phyloP scores from a whole-genome alignment of 208 protist species.

The Trypanosomatidae sp. region DNA sequence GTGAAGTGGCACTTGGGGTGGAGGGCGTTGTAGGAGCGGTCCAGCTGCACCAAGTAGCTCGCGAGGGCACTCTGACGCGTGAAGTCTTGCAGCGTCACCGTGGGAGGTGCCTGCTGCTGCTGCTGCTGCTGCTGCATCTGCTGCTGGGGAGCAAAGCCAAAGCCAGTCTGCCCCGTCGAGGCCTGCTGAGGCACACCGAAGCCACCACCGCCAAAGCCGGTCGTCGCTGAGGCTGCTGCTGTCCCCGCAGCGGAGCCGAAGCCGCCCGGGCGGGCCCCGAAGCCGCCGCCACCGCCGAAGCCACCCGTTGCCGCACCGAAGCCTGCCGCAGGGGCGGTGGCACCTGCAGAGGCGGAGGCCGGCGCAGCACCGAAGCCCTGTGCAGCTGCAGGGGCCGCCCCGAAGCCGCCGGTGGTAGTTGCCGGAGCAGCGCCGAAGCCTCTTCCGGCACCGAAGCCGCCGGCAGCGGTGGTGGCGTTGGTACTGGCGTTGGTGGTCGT shows the following conservation, averaged over 20 bases:
- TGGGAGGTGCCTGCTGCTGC: constrained; percentile 3
- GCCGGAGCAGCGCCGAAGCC: not conserved
- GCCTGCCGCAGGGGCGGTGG: not conserved
- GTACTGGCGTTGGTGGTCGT: constrained; percentile 6
- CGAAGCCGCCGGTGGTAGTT: not conserved
- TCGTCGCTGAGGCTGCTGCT: not conserved
- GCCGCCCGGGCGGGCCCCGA: too few species aligned
- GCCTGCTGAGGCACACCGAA: too few species aligned
- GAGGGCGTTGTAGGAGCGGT: constrained; percentile 70
- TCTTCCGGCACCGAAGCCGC: not conserved
- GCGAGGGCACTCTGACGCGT: constrained; percentile 51
- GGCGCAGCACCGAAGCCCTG: too few species aligned
- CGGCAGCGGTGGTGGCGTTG: not conserved
- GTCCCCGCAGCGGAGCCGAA: too few species aligned
- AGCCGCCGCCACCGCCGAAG: constrained; percentile 10
- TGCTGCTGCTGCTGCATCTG: constrained; percentile 10
- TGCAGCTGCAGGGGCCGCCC: too few species aligned
- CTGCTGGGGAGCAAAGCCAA: too few species aligned
- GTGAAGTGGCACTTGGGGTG: constrained; percentile 68
- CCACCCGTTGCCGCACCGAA: constrained; percentile 11
- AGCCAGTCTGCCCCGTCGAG: too few species aligned
- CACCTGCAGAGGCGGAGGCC: too few species aligned
- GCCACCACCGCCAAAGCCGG: not conserved
- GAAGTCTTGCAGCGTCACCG: constrained; percentile 41
- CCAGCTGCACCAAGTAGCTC: constrained; percentile 62